These are phyloP conservation scores for Colletotrichum spaethianum DNA, from an alignment of 2,329 filamentous ascomycete genomes.

Conservation along the genomic window DNA sequence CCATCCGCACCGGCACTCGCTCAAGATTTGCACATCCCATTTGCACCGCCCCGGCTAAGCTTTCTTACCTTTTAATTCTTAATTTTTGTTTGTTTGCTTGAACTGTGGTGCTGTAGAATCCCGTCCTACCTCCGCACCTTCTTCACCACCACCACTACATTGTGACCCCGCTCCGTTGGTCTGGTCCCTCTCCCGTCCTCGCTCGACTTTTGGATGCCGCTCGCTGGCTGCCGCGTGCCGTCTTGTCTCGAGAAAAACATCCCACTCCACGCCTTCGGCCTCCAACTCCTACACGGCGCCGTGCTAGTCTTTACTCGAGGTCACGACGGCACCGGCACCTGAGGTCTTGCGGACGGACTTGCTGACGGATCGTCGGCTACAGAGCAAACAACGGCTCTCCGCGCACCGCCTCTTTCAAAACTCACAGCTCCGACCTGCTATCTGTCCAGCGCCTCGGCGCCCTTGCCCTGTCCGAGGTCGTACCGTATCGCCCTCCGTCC, in stretches of 20 bases:
- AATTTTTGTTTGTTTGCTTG: neutral
- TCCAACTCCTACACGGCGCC: neutral
- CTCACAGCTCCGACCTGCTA: neutral
- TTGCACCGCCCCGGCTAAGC: neutral
- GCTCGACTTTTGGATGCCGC: constrained; percentile 3
- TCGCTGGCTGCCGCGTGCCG: neutral
- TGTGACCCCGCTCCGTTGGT: constrained; percentile 13
- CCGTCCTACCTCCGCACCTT: neutral
- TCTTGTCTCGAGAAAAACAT: neutral
- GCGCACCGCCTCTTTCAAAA: neutral
- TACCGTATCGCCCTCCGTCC: neutral
- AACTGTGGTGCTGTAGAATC: neutral
- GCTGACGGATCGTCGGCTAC: neutral
- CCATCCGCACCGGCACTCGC: constrained; percentile 1
- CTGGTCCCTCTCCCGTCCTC: neutral
- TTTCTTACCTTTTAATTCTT: neutral
- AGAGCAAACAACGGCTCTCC: neutral
- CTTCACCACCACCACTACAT: neutral
- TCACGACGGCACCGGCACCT: neutral
- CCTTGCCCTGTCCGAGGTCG: neutral
- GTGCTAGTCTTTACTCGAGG: constrained; percentile 5
- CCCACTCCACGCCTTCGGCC: neutral
- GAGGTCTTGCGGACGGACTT: neutral
- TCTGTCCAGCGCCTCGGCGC: neutral
- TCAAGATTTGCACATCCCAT: neutral